Evolutionary conservation across 2,329 filamentous ascomycete genomes (phyloP), one percentile per base, ranked within the genome.

Genomic region (Endocalyx cinctus): DNA sequence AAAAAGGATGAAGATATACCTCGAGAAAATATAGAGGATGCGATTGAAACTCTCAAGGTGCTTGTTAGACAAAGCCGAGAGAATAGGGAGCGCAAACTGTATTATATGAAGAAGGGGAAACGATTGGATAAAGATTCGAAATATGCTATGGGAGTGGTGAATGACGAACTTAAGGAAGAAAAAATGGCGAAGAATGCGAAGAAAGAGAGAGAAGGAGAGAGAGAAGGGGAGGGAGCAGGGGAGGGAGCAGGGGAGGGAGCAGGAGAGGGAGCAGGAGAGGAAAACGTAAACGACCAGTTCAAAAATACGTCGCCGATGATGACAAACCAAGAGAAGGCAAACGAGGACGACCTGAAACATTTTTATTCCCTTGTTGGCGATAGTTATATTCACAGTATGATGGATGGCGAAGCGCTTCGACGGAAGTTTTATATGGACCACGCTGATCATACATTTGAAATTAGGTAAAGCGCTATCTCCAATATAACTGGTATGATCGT

Each of bases 351-450:
- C 8, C 33, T 19, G 2, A 17, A 22, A 5, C 26, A 17, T 7
- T 44, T 35, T n/a, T 46, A 40, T 26, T 11, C 35, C 4, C 33
- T 50, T 13, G 17, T 40, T 3, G 46, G 46, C 10, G 46, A 49
- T 20, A 32, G 38, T n/a, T 50, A 50, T 20, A 31, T 50, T 14
- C 45, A 50, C 12, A 42, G 46, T 3, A 45, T 46, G 38, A 50
- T 50, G 47, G 45, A 47, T n/a, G 42, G 46, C 7, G 46, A 45
- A 20, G 45, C 47, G 4, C n/a, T 43, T 20, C 22, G 32, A 26
- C 14, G 27, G 7, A 27, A 33, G 11, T 28, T 34, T 28, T 26
- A 33, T 11, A 16, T 33, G 10, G 33, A 29, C 11, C 8, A 35
- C 17, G 29, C 29, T 13, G 33, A 36, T 19, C 25, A 13, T 7